Evolutionary conservation across 2,329 filamentous ascomycete genomes (phyloP).

Genomic region (Aphanoascus verrucosus): DNA sequence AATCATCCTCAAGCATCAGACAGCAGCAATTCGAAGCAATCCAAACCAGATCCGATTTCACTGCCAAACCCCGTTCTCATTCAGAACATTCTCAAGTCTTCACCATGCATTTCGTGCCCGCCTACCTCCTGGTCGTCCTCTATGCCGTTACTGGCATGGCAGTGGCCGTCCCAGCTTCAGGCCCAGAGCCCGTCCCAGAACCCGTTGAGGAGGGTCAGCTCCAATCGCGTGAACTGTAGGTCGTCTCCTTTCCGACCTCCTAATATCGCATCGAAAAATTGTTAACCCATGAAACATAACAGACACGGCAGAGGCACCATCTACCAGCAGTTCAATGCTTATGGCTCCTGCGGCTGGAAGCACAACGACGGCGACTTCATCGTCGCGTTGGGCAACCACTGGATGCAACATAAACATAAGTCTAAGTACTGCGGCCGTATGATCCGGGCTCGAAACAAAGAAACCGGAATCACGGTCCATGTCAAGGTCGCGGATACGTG

Average conservation of each 20-base stretch:
- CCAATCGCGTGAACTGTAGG: background rate
- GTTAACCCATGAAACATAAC: too few species aligned
- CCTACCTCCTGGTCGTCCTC: background rate
- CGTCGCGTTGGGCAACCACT: constrained; percentile 10
- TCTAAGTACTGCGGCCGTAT: constrained; percentile 8
- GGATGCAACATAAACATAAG: constrained; percentile 10
- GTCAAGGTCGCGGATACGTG: constrained; percentile 14
- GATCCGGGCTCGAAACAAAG: constrained; percentile 13
- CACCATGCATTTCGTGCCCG: constrained; percentile 3
- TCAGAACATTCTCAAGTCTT: background rate
- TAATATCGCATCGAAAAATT: too few species aligned
- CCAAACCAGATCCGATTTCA: background rate
- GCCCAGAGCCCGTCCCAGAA: background rate
- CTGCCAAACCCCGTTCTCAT: background rate
- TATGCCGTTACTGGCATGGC: background rate
- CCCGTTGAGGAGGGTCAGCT: background rate
- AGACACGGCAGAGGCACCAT: constrained; percentile 11
- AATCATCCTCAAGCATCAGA: background rate
- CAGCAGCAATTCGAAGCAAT: too few species aligned
- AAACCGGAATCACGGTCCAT: constrained; percentile 7
- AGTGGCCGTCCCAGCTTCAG: constrained; percentile 2
- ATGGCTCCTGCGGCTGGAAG: constrained; percentile 12
- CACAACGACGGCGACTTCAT: constrained; percentile 11
- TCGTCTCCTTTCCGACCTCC: too few species aligned
- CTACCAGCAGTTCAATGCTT: constrained; percentile 10